phyloP scores from a whole-genome alignment of 768 basidiomycete species.

The Antrodiella citrinella region DNA sequence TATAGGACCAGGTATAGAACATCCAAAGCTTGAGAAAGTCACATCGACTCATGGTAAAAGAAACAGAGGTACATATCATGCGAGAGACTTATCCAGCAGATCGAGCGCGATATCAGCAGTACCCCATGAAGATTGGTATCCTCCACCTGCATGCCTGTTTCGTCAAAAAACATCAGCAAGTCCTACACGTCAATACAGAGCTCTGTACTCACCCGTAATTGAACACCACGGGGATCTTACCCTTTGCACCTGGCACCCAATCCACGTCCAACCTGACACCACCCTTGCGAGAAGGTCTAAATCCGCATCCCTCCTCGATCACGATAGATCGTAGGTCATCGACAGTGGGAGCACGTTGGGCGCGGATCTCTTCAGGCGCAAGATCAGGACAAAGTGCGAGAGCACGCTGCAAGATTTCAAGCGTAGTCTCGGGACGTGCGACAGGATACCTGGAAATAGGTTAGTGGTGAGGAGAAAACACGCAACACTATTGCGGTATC shows the following conservation, averaged over 20 bases:
- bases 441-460: conserved; percentile 44
- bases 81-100: conserved; percentile 36
- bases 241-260: conserved; percentile 26
- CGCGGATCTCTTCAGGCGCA: conserved; percentile 20
- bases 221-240: conserved; percentile 41
- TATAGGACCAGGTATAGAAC: neutral
- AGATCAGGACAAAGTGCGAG: conserved; percentile 26
- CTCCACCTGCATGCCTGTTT: conserved; percentile 54
- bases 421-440: conserved; percentile 55
- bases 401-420: conserved; percentile 45
- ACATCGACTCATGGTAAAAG: too few relatives aligned
- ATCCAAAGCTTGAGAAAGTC: too few relatives aligned
- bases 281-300: conserved; percentile 61
- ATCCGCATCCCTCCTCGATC: conserved; percentile 42
- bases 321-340: conserved; percentile 32
- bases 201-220: conserved; percentile 51
- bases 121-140: conserved; percentile 61
- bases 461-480: neutral
- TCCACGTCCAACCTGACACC: conserved; percentile 54
- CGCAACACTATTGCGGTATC: neutral
- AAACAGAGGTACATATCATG: conserved; percentile 7
- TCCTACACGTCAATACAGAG: neutral
- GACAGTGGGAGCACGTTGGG: conserved; percentile 22
- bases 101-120: conserved; percentile 42
- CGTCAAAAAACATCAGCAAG: neutral